Percentiles rank a stretch among this genome's conserved stretches.
Evolutionary conservation across 2,329 filamentous ascomycete genomes (phyloP).

Genomic region (Xylaria sp.): DNA sequence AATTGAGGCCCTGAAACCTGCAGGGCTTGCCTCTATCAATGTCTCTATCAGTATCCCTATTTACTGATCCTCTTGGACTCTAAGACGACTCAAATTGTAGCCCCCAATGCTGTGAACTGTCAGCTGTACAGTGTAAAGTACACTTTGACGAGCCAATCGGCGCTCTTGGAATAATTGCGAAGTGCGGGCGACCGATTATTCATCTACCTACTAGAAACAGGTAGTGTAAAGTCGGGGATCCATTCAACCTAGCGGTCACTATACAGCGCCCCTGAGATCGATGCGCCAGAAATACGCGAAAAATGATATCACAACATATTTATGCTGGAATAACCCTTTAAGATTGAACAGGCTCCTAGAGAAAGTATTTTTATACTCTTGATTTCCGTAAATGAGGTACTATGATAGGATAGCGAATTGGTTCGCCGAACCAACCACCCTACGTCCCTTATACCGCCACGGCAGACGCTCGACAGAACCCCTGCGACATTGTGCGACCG

Average conservation of each 20-base stretch:
- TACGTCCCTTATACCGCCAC: conserved; percentile 10
- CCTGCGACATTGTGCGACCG: conserved; percentile 43
- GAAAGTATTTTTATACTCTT: neutral
- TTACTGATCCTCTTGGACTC: neutral
- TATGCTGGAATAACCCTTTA: conserved; percentile 1
- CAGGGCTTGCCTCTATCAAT: conserved; percentile 3
- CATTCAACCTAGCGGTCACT: conserved; percentile 15
- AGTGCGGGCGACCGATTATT: conserved; percentile 19
- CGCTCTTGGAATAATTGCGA: conserved; percentile 8
- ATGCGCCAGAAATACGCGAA: neutral
- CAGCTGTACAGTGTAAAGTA: conserved; percentile 10
- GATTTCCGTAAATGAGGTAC: conserved; percentile 10
- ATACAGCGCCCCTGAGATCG: conserved; percentile 16
- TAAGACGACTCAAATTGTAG: neutral
- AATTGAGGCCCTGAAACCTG: conserved; percentile 20
- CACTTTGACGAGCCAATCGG: conserved; percentile 16
- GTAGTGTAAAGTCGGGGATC: conserved; percentile 18
- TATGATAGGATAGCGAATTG: conserved; percentile 16
- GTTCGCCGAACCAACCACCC: conserved; percentile 21
- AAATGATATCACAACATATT: conserved; percentile 27
- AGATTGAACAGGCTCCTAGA: neutral
- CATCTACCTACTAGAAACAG: conserved; percentile 4
- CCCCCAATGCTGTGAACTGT: conserved; percentile 14
- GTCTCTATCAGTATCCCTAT: neutral
- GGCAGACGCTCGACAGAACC: conserved; percentile 33